A percentile compares a stretch with the other conserved stretches of the same genome.
phyloP scores from a whole-genome alignment of 1,139 yeast species.

The Pichia terricola region DNA sequence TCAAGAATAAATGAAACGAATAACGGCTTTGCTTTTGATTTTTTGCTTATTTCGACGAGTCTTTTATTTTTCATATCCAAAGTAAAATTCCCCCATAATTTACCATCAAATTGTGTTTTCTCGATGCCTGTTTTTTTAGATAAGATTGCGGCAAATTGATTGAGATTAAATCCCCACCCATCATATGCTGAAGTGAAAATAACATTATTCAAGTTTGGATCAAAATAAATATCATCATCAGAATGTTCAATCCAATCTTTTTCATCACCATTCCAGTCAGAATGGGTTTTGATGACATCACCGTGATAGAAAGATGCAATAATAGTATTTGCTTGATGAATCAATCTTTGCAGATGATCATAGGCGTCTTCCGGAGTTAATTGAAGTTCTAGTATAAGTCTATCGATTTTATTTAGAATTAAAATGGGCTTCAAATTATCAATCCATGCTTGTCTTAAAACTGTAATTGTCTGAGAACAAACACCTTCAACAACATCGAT shows the following conservation, averaged over 20 bases:
- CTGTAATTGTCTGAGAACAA: constrained; percentile 93
- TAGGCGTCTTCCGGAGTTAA: constrained; percentile 82
- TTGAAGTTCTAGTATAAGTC: constrained; percentile 74
- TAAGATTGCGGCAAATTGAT: constrained; percentile 81
- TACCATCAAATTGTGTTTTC: constrained; percentile 66
- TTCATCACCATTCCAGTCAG: constrained; percentile 43
- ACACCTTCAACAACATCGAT: constrained; percentile 98
- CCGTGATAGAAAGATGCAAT: constrained; percentile 91
- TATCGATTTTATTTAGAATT: constrained; percentile 88
- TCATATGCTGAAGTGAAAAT: constrained; percentile 91
- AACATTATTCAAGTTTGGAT: constrained; percentile 86
- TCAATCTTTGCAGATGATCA: constrained; percentile 60
- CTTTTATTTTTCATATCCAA: constrained; percentile 85
- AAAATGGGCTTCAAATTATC: constrained; percentile 82
- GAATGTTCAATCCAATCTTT: constrained; percentile 65
- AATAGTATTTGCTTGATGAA: constrained; percentile 93
- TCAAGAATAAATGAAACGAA: constrained; percentile 85
- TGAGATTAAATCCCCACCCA: constrained; percentile 95
- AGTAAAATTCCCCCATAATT: constrained; percentile 94
- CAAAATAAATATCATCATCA: constrained; percentile 79
- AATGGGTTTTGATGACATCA: constrained; percentile 85
- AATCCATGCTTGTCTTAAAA: constrained; percentile 90
- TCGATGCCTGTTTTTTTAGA: constrained; percentile 81
- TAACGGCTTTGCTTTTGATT: constrained; percentile 56
- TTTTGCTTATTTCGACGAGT: constrained; percentile 50